Conservation (phyloP, 1,284 basidiomycete genomes). For the Rhodotorula sp. region DNA sequence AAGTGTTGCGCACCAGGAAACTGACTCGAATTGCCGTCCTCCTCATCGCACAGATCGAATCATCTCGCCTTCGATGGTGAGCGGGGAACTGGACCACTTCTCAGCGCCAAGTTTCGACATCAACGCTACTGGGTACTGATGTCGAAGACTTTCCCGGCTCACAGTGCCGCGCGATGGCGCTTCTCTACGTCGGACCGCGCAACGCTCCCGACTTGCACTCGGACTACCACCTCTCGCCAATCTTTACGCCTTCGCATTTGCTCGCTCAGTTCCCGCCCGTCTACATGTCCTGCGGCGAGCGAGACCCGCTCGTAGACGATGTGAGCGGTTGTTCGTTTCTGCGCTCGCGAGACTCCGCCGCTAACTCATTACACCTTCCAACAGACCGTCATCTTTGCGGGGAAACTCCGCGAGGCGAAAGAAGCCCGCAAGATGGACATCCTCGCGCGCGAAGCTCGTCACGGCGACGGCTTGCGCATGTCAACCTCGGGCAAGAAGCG, state of each 20-base stretch:
- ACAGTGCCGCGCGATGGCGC: slow-evolving; percentile 97
- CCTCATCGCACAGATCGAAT: slow-evolving; percentile 54
- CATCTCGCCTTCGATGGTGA: slow-evolving; percentile 84
- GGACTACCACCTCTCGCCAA: slow-evolving; percentile 92
- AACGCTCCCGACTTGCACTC: slow-evolving; percentile 88
- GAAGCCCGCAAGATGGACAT: slow-evolving; percentile 63
- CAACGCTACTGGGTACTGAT: not conserved
- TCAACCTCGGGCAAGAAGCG: slow-evolving; percentile 41
- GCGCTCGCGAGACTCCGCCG: not conserved
- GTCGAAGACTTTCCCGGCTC: not conserved
- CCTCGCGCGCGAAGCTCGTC: slow-evolving; percentile 45
- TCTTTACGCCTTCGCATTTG: slow-evolving; percentile 76
- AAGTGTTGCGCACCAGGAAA: not conserved
- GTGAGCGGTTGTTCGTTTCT: slow-evolving; percentile 51
- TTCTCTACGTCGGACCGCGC: slow-evolving; percentile 90
- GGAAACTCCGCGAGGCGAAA: slow-evolving; percentile 87
- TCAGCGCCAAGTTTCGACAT: not conserved
- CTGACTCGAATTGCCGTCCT: not conserved
- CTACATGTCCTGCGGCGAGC: slow-evolving; percentile 66
- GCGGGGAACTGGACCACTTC: slow-evolving; percentile 46
- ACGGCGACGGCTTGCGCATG: slow-evolving; percentile 55
- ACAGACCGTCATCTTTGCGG: slow-evolving; percentile 76
- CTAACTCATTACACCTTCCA: slow-evolving; percentile 17
- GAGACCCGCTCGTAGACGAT: slow-evolving; percentile 95
- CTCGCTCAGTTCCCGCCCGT: slow-evolving; percentile 91